phyloP scores from a whole-genome alignment of 2,329 filamentous ascomycete species.

The Fusarium sp. region DNA sequence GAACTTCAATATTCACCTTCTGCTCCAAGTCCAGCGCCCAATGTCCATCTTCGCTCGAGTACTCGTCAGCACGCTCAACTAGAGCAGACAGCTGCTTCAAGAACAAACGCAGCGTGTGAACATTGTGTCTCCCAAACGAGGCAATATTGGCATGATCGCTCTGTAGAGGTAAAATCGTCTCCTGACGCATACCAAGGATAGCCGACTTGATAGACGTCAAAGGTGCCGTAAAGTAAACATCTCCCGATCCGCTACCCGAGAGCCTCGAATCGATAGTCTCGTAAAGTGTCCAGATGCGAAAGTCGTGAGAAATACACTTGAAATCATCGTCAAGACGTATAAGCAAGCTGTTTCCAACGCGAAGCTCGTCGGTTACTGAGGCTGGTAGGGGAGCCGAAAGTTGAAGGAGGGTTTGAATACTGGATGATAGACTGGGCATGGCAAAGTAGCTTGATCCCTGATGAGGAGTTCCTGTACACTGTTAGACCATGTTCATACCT shows the following conservation, averaged over 20 bases:
- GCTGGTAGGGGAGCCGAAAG: conserved; percentile 63
- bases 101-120: conserved; percentile 59
- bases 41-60: conserved; percentile 50
- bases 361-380: conserved; percentile 63
- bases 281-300: conserved; percentile 72
- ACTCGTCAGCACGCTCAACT: conserved; percentile 51
- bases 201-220: conserved; percentile 69
- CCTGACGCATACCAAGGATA: conserved; percentile 63
- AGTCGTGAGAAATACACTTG: conserved; percentile 66
- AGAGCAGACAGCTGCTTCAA: conserved; percentile 50
- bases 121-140: conserved; percentile 64
- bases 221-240: conserved; percentile 70
- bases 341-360: conserved; percentile 62
- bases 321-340: conserved; percentile 67
- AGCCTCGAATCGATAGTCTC: conserved; percentile 72
- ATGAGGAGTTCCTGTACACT: conserved; percentile 65
- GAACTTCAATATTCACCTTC: conserved; percentile 67
- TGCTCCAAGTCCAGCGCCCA: conserved; percentile 63
- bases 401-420: conserved; percentile 65
- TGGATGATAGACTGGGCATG: conserved; percentile 65
- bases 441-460: conserved; percentile 73
- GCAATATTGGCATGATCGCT: conserved; percentile 68
- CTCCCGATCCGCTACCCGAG: conserved; percentile 56
- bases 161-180: conserved; percentile 65
- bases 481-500: conserved; percentile 23